Conservation (phyloP, 371 early-diverging fungal species). For the Lichtheimia corymbifera region DNA sequence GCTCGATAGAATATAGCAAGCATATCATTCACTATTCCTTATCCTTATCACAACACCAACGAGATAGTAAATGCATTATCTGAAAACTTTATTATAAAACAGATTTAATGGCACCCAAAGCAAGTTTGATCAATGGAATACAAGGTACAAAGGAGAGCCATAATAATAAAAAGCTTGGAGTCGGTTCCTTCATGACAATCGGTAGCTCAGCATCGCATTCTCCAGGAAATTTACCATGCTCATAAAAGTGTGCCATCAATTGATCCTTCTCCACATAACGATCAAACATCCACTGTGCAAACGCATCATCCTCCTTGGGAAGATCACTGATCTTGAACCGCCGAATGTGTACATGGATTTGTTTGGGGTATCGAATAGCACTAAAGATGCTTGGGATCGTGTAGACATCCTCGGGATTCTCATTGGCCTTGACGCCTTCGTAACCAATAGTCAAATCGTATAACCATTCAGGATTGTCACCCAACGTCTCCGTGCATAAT, state of each 20-base stretch:
- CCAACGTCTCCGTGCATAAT: slow-evolving; percentile 58
- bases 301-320: slow-evolving; percentile 64
- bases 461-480: slow-evolving; percentile 59
- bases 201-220: slow-evolving; percentile 15
- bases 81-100: too few relatives aligned
- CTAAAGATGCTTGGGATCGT: slow-evolving; percentile 69
- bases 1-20: too few relatives aligned
- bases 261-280: slow-evolving; percentile 86
- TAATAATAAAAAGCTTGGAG: slow-evolving; percentile 16
- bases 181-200: background rate
- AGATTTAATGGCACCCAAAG: too few relatives aligned
- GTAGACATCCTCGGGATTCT: slow-evolving; percentile 73
- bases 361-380: slow-evolving; percentile 55
- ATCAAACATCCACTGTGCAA: slow-evolving; percentile 73
- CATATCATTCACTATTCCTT: too few relatives aligned
- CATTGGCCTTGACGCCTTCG: slow-evolving; percentile 63
- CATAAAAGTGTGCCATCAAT: slow-evolving; percentile 80
- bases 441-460: slow-evolving; percentile 86
- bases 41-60: too few relatives aligned
- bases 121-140: slow-evolving; percentile 11
- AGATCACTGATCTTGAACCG: slow-evolving; percentile 64
- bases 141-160: slow-evolving; percentile 36
- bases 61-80: too few relatives aligned
- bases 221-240: slow-evolving; percentile 63
- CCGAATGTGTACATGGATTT: slow-evolving; percentile 73